Base-by-base conservation (phyloP, 1,284 basidiomycete genomes). In the Lentinula novae-zelandiae region DNA sequence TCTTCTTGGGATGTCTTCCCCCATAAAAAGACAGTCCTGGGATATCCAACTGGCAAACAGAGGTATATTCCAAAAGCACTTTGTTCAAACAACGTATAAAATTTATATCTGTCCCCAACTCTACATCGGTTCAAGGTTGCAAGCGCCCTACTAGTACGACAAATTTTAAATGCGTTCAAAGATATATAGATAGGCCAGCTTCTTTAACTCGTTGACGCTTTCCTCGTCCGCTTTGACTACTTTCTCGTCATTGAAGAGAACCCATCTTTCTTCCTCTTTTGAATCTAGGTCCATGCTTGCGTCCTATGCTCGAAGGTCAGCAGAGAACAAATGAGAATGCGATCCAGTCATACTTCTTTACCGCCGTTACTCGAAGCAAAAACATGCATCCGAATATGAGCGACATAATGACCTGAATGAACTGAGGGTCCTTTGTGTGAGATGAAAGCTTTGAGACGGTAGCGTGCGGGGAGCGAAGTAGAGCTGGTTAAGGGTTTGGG, bases 371-470 rank as follows among this genome's bases (percentile, higher is more conserved):
- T 34, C 27, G 49, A 31, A 31, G 22, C 31, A 31, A 2, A 31
- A 15, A 31, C 27, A 31, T 75, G 80, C 60, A 78, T 76, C 17
- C 81, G 78, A 44, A 95, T 82, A 71, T 96, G 93, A 27, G 91
- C 90, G 20, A 95, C 92, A 69, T 98, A 98, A 70, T 98, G 96
- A 0, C 95, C 96, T 0, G 93, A 95, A 72, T 96, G 95, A 20
- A 96, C 93, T 0, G 92, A 95, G 0, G 94, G 92, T 0, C 96
- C 96, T 69, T 98, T 98, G 80, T 99, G 96, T 60, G 95, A 98
- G 69, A 99, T 88, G 77, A 98, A 98, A 8, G 92, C 92, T 72
- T 95, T 93, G 36, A 98, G 82, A 44, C 78, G 78, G 76, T 95
- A 98, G 15, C 74, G 75, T 0, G 90, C 94, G 0, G 96, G 96